These are phyloP conservation scores for Phytophthora nicotianae DNA, from an alignment of 352 stramenopile genomes.

Conservation along the genomic window DNA sequence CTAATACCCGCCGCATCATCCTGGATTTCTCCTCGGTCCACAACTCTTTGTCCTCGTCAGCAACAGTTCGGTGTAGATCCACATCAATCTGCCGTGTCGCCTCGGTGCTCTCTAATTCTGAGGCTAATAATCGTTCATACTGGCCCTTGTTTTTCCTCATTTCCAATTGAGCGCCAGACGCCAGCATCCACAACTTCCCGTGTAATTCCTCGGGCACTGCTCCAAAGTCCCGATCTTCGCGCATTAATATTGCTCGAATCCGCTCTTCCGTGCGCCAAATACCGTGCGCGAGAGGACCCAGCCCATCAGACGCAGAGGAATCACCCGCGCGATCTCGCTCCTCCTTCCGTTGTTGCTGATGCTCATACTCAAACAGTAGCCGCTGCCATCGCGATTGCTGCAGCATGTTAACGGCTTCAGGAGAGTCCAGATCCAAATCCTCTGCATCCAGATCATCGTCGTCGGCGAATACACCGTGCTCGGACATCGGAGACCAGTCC, in stretches of 20 bases:
- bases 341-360: conserved; percentile 63
- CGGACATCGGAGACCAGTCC: conserved; percentile 52
- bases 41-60: conserved; percentile 57
- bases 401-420: conserved; percentile 49
- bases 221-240: conserved; percentile 59
- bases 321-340: conserved; percentile 37
- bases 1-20: conserved; percentile 82
- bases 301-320: conserved; percentile 44
- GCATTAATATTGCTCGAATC: conserved; percentile 70
- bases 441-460: conserved; percentile 39
- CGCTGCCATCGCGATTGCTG: conserved; percentile 68
- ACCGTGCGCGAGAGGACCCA: conserved; percentile 71
- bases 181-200: conserved; percentile 82
- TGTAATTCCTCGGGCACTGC: conserved; percentile 71
- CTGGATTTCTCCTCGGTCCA: conserved; percentile 74
- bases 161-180: conserved; percentile 71
- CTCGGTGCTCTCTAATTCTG: conserved; percentile 67
- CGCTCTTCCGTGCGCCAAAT: conserved; percentile 85
- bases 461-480: conserved; percentile 48
- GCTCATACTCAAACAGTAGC: conserved; percentile 70
- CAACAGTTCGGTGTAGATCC: conserved; percentile 79
- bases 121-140: conserved; percentile 56
- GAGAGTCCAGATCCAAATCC: conserved; percentile 47
- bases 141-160: conserved; percentile 64
- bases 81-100: conserved; percentile 85